Evolutionary conservation across 352 stramenopile species (phyloP).

Genomic region (Globisporangium splendens): DNA sequence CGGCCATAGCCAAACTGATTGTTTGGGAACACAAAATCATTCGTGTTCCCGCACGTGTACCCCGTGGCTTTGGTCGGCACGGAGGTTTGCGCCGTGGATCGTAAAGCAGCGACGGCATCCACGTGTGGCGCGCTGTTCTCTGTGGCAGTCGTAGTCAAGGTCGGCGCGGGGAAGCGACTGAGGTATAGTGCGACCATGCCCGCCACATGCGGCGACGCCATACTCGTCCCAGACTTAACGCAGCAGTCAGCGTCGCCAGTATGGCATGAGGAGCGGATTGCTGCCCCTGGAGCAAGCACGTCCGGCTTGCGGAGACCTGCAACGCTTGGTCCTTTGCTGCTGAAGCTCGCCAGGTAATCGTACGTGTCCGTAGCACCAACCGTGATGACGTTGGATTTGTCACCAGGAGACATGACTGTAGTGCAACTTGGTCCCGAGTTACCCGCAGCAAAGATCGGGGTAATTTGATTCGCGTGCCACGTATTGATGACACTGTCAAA

Average conservation of each 20-base stretch:
- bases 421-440: constrained; percentile 49
- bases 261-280: constrained; percentile 48
- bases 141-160: neutral
- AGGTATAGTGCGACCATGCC: constrained; percentile 55
- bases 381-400: constrained; percentile 53
- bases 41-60: constrained; percentile 32
- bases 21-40: constrained; percentile 49
- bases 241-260: constrained; percentile 43
- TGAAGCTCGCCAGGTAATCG: constrained; percentile 40
- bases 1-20: too few relatives aligned
- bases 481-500: constrained; percentile 43
- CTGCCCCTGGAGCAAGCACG: constrained; percentile 39
- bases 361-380: constrained; percentile 54
- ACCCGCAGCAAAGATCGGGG: constrained; percentile 50
- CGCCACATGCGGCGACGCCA: constrained; percentile 58
- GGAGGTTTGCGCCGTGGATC: too few relatives aligned
- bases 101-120: too few relatives aligned
- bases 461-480: constrained; percentile 49
- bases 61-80: constrained; percentile 13
- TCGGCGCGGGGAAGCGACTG: constrained; percentile 30
- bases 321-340: constrained; percentile 50
- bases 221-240: constrained; percentile 62
- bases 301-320: constrained; percentile 47
- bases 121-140: too few relatives aligned
- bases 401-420: constrained; percentile 47